Evolutionary conservation across 2,329 filamentous ascomycete species (phyloP), one percentile per base, ranked within the genome.

Genomic region (Penicillium palitans): DNA sequence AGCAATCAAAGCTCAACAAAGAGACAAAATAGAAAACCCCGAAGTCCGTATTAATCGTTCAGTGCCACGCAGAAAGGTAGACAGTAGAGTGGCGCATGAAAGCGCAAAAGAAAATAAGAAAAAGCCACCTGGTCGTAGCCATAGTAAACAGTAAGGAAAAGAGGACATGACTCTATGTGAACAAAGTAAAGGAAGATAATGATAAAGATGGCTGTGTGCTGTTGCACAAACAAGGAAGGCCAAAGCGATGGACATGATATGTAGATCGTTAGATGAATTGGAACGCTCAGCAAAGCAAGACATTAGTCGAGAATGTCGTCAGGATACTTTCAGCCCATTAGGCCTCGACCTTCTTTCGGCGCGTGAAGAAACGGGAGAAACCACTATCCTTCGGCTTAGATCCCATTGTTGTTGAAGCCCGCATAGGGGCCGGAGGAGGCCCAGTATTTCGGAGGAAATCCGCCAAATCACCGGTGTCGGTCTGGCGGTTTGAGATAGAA

Each of bases 391-490:
- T 70, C 50, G 65, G 65, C 50, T 64, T 67, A 13, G 59, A 35
- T 49, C 42, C 52, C 52, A 53, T 42, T 42, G 64, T 51, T 10
- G 68, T 54, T 4, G 55, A 42, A 8, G 62, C 63, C 21, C 51
- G 58, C 2, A 52, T 37, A 35, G 69, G 61, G 17, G 69, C 70
- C 15, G 81, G 79, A 2, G 87, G 86, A 3, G 89, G 89, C 35
- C 81, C 87, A 15, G 88, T 89, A 66, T 86, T 85, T 53, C 83
- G 84, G 33, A 95, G 76, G 71, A 93, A 93, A 52, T 86, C 85
- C 0, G 90, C 89, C 45, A 93, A 75, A 51, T 91, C 89, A 19
- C 83, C 82, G 2, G 88, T 91, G 27, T 76, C 76, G 19, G 72
- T 75, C 51, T 71, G 68, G 40, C 68, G 64, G 44, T 70, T 60